Evolutionary conservation across 495 filamentous ascomycete genomes (phyloP).

Genomic region (Lasiosphaeria miniovina): DNA sequence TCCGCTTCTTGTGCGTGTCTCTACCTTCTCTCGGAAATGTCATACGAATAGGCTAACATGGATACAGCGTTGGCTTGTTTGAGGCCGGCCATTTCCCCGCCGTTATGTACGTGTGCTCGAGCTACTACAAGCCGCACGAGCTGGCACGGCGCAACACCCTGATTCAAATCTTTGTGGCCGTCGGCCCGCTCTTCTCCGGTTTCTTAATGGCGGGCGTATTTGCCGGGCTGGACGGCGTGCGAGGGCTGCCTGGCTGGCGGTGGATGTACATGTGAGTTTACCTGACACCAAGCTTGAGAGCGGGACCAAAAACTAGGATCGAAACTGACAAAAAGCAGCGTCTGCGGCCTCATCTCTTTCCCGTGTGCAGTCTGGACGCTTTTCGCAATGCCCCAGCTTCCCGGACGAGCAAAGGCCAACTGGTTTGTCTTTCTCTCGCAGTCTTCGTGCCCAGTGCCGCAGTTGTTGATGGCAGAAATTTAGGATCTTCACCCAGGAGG

Average conservation of each 20-base stretch:
- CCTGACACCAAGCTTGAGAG: neutral
- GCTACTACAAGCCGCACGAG: conserved; percentile 34
- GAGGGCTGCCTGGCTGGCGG: conserved; percentile 50
- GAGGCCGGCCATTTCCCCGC: conserved; percentile 15
- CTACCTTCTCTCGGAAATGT: neutral
- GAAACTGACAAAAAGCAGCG: conserved; percentile 3
- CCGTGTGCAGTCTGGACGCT: conserved; percentile 13
- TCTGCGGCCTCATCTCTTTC: conserved; percentile 12
- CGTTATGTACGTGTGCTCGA: conserved; percentile 40
- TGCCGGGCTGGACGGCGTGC: conserved; percentile 40
- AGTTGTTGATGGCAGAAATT: neutral
- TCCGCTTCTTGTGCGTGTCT: conserved; percentile 47
- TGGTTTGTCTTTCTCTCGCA: conserved; percentile 3
- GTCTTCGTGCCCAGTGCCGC: neutral
- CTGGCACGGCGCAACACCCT: conserved; percentile 36
- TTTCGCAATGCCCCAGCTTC: conserved; percentile 16
- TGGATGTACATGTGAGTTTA: conserved; percentile 46
- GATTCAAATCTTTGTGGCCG: conserved; percentile 36
- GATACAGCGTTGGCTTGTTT: conserved; percentile 15
- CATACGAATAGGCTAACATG: conserved; percentile 3
- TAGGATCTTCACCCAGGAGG: conserved; percentile 16
- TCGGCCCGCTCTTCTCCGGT: conserved; percentile 31
- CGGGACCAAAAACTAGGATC: neutral
- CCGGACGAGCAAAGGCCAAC: conserved; percentile 13
- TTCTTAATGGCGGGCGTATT: conserved; percentile 52